These are phyloP conservation scores for Leccinum rimulosum DNA, from an alignment of 768 basidiomycete species.

Conservation along the genomic window DNA sequence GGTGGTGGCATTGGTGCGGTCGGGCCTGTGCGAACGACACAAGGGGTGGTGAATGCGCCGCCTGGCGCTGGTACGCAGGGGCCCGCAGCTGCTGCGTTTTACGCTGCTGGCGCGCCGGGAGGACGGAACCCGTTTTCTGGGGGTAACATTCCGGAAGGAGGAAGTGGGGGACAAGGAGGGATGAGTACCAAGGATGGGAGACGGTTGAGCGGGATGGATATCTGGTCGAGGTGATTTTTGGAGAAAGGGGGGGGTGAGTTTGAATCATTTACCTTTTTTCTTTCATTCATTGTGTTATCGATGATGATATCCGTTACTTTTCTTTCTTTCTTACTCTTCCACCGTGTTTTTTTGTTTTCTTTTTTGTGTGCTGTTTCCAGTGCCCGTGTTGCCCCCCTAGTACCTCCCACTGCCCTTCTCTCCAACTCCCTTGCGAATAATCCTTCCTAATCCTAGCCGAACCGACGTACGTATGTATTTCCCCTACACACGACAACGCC, in stretches of 20 bases:
- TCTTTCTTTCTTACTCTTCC: not conserved
- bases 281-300: not conserved
- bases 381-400: not conserved
- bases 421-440: not conserved
- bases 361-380: not conserved
- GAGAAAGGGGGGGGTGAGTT: not conserved
- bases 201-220: slow-evolving; percentile 65
- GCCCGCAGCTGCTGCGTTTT: slow-evolving; percentile 56
- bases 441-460: not conserved
- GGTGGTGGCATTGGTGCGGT: slow-evolving; percentile 29
- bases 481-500: not conserved
- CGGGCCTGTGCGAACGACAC: slow-evolving; percentile 34
- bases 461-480: not conserved
- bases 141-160: slow-evolving; percentile 32
- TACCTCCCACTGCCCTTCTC: not conserved
- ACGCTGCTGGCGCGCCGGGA: slow-evolving; percentile 57
- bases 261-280: not conserved
- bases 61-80: slow-evolving; percentile 9
- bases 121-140: slow-evolving; percentile 40
- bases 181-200: slow-evolving; percentile 52
- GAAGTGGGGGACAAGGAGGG: slow-evolving; percentile 32
- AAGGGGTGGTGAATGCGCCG: slow-evolving; percentile 40
- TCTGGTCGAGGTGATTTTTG: slow-evolving; percentile 64
- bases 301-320: not conserved
- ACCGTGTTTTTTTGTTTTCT: not conserved